These are phyloP conservation scores for Fusarium marasasianum DNA, from an alignment of 2,329 filamentous ascomycete genomes.

Conservation along the genomic window DNA sequence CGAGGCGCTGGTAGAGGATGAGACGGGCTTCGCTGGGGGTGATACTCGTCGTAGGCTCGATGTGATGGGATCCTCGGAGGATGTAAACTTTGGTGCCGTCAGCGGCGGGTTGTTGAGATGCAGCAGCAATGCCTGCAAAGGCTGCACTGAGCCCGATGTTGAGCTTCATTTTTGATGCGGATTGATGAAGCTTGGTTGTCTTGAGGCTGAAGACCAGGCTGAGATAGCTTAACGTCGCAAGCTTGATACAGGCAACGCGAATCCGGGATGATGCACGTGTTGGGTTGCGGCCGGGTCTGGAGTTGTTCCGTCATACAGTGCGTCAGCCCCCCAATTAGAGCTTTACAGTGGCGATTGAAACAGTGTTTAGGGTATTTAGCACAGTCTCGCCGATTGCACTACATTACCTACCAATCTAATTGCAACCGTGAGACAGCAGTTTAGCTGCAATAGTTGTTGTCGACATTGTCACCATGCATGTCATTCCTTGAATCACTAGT, in stretches of 20 bases:
- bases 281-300: conserved; percentile 37
- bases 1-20: conserved; percentile 67
- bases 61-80: conserved; percentile 49
- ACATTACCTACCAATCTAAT: neutral
- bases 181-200: conserved; percentile 46
- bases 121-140: conserved; percentile 51
- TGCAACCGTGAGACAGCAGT: conserved; percentile 8
- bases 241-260: conserved; percentile 37
- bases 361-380: neutral
- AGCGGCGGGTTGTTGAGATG: conserved; percentile 56
- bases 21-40: conserved; percentile 65
- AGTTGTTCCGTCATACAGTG: conserved; percentile 47
- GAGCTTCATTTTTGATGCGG: conserved; percentile 54
- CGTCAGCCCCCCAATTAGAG: neutral
- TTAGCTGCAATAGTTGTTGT: conserved; percentile 5
- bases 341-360: neutral
- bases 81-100: conserved; percentile 64
- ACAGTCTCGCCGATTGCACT: neutral
- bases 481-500: conserved; percentile 16
- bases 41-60: conserved; percentile 52
- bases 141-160: conserved; percentile 51
- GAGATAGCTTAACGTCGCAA: conserved; percentile 48
- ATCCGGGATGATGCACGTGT: conserved; percentile 41
- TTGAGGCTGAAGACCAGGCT: conserved; percentile 36
- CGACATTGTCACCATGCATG: conserved; percentile 34